Evolutionary conservation across 1,284 basidiomycete genomes (phyloP), one percentile per base, ranked within the genome.

Genomic region (Abortiporus biennis): DNA sequence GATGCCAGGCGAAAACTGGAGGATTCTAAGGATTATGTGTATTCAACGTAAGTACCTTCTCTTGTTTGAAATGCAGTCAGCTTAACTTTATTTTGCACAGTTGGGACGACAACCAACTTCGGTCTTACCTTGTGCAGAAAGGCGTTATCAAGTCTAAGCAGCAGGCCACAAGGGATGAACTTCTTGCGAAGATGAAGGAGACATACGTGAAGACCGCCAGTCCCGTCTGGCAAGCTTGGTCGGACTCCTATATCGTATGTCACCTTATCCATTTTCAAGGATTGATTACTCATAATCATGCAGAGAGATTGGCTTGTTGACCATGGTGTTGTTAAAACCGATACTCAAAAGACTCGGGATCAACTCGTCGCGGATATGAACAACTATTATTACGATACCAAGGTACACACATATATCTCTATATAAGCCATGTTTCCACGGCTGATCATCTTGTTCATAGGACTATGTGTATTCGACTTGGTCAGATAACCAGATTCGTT

Each of bases 171-270:
- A 77, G 80, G 40, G 72, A 78, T n/a, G 79, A 90, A 53, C 61
- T 94, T 22, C 61, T 88, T 19, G 66, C 65, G 13, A 71, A 82
- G 57, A 85, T 92, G 71, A 70, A 72, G 35, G 71, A 79, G 22
- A 72, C 80, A 0, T 93, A 92, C 59, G 78, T 76, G 24, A 67
- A 71, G 36, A 67, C 75, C 13, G 57, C 77, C 6, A 65, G 73
- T 45, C 83, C 86, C 1, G 62, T 85, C 36, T 97, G 88, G 76
- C 69, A 87, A 25, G 77, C 81, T 3, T 97, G 92, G 92, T 84
- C 81, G 35, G 84, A 87, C 56, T 85, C 80, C 2, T 88, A 89
- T 58, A 76, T 93, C 40, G 89, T 91, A 54, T 54, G 79, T 50
- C 2, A 54, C 19, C 41, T 37, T 30, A 3, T 6, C 38, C 36